phyloP scores from a whole-genome alignment of 257 asterid genomes.

The Salvia rosmarinus region DNA sequence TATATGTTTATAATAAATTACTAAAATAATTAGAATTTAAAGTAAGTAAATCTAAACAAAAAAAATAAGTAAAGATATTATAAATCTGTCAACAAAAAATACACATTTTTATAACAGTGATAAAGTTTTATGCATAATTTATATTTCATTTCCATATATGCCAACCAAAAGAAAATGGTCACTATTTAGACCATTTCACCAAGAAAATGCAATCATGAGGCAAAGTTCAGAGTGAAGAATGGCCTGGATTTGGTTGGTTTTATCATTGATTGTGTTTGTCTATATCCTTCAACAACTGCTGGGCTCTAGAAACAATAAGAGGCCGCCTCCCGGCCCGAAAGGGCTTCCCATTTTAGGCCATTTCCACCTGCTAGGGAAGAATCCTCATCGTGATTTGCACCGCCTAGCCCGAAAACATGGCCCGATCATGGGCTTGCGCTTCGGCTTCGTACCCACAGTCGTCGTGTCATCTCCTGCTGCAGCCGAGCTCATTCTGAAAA shows the following conservation, averaged over 20 bases:
- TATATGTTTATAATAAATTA: no score
- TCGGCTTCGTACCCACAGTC: slow-evolving; percentile 14
- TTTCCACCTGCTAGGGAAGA: slow-evolving; percentile 28
- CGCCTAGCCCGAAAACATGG: slow-evolving; percentile 33
- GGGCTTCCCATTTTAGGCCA: slow-evolving; percentile 39
- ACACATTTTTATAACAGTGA: no score
- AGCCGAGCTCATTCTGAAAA: slow-evolving; percentile 34
- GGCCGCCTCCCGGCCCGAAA: slow-evolving; percentile 32
- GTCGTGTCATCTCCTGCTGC: slow-evolving; percentile 32
- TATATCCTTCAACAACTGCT: slow-evolving; percentile 18
- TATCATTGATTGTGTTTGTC: slow-evolving; percentile 3
- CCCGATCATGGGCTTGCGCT: slow-evolving; percentile 35
- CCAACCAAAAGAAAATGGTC: no score
- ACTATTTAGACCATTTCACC: no score
- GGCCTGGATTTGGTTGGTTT: slow-evolving; percentile 34
- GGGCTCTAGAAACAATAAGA: background rate
- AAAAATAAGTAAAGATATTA: no score
- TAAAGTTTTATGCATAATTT: no score
- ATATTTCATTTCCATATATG: no score
- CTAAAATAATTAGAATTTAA: no score
- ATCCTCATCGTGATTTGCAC: slow-evolving; percentile 27
- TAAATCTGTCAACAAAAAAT: no score
- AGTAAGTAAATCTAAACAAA: no score
- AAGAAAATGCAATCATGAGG: no score
- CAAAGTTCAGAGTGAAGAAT: slow-evolving; percentile 28